These are phyloP conservation scores for Ustilago nuda DNA, from an alignment of 1,284 basidiomycete species.

Conservation along the genomic window DNA sequence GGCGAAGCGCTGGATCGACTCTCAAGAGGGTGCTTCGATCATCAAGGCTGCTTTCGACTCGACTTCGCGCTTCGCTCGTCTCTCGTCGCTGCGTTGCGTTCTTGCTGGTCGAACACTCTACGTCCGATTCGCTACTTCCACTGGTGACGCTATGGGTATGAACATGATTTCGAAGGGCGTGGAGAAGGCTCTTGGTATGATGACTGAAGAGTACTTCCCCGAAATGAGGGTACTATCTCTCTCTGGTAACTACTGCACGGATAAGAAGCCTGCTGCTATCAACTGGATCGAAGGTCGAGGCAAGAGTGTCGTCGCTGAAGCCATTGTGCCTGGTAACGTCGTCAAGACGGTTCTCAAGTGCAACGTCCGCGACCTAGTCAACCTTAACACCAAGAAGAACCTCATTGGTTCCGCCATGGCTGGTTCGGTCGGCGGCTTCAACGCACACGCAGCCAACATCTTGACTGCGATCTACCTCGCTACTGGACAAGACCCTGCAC, in stretches of 20 bases:
- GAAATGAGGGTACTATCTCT: slow-evolving; percentile 93
- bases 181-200: slow-evolving; percentile 88
- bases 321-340: slow-evolving; percentile 86
- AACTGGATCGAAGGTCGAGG: slow-evolving; percentile 99
- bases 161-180: slow-evolving; percentile 80
- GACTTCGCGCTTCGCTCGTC: slow-evolving; percentile 73
- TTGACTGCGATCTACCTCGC: slow-evolving; percentile 93
- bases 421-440: slow-evolving; percentile 95
- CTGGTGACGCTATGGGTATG: slow-evolving; percentile 99
- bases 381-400: slow-evolving; percentile 97
- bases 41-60: slow-evolving; percentile 91
- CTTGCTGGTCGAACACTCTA: slow-evolving; percentile 77
- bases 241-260: slow-evolving; percentile 98
- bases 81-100: slow-evolving; percentile 65
- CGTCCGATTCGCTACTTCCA: slow-evolving; percentile 93
- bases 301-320: slow-evolving; percentile 97
- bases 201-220: slow-evolving; percentile 83
- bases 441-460: slow-evolving; percentile 98
- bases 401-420: slow-evolving; percentile 98
- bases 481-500: slow-evolving; percentile 97
- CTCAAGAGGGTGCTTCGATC: slow-evolving; percentile 80
- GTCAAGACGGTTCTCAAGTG: slow-evolving; percentile 95
- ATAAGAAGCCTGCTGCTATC: slow-evolving; percentile 99
- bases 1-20: slow-evolving; percentile 90
- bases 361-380: slow-evolving; percentile 88